A percentile compares a stretch with the other conserved stretches of the same genome.
Conservation (phyloP, 73 alveolate species). For the Tetrahymena elliotti region DNA sequence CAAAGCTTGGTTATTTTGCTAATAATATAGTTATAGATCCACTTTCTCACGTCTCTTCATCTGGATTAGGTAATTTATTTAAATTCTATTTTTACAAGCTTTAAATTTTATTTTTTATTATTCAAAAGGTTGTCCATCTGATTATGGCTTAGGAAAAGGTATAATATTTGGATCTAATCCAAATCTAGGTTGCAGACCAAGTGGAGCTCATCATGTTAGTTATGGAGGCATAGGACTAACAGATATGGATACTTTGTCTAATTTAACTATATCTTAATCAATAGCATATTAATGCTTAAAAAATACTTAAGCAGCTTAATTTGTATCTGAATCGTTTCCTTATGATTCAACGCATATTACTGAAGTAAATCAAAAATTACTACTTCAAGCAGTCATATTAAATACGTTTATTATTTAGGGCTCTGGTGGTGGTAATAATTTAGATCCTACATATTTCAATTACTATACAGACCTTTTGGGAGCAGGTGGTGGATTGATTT, state of each 20-base stretch:
- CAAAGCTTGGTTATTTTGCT: not conserved
- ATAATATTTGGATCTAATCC: not conserved
- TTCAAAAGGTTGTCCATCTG: not conserved
- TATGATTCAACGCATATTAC: not conserved
- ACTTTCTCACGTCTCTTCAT: not conserved
- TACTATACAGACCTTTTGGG: not conserved
- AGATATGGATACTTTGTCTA: not conserved
- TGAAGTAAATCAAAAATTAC: not conserved
- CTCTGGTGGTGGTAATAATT: not conserved
- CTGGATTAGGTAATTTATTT: not conserved
- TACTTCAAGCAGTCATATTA: not conserved
- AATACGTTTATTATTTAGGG: not conserved
- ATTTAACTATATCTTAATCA: not conserved
- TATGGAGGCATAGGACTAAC: not conserved
- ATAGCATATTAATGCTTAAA: not conserved
- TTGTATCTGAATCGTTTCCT: not conserved
- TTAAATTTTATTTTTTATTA: not conserved
- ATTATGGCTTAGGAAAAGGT: not conserved
- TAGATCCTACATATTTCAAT: not conserved
- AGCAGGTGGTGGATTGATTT: constrained; percentile 30
- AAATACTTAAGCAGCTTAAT: not conserved
- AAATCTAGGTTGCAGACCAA: not conserved
- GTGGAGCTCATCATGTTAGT: not conserved
- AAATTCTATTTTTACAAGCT: not conserved
- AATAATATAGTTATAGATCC: not conserved